Percentiles rank a stretch among this genome's conserved stretches.
Conservation (phyloP, 2,329 filamentous ascomycete genomes). For the Fusarium xylarioides region DNA sequence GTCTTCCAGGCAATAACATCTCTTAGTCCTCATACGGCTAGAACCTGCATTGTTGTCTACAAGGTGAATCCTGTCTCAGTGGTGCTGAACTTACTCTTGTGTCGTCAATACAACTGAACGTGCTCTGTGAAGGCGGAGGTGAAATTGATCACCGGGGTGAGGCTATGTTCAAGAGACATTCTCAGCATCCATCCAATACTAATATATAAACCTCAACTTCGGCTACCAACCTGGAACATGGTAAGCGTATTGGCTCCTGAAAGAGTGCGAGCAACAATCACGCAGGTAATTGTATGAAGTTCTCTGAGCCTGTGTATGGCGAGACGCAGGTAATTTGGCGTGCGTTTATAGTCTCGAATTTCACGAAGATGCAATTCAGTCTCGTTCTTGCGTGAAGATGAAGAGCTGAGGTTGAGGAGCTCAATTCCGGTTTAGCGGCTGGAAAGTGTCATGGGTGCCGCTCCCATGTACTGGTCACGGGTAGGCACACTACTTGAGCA, state of each 20-base stretch:
- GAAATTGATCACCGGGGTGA: constrained; percentile 78
- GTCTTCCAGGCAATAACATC: not conserved
- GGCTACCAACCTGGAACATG: constrained; percentile 42
- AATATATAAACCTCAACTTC: not conserved
- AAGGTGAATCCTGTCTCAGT: not conserved
- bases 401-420: constrained; percentile 18
- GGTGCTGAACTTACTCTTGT: constrained; percentile 69
- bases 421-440: constrained; percentile 26
- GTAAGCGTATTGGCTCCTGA: not conserved
- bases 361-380: not conserved
- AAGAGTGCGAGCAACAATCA: not conserved
- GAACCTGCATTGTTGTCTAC: not conserved
- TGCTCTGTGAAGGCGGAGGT: constrained; percentile 83
- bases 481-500: not conserved
- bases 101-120: constrained; percentile 83
- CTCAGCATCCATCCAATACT: constrained; percentile 11
- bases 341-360: not conserved
- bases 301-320: not conserved
- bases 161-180: constrained; percentile 51
- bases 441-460: constrained; percentile 12
- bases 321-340: not conserved
- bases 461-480: constrained; percentile 6
- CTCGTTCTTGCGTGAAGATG: constrained; percentile 2
- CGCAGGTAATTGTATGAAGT: not conserved
- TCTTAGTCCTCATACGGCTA: not conserved